These are phyloP conservation scores for Colletotrichum echinochloae DNA, from an alignment of 2,329 filamentous ascomycete species.

Conservation along the genomic window DNA sequence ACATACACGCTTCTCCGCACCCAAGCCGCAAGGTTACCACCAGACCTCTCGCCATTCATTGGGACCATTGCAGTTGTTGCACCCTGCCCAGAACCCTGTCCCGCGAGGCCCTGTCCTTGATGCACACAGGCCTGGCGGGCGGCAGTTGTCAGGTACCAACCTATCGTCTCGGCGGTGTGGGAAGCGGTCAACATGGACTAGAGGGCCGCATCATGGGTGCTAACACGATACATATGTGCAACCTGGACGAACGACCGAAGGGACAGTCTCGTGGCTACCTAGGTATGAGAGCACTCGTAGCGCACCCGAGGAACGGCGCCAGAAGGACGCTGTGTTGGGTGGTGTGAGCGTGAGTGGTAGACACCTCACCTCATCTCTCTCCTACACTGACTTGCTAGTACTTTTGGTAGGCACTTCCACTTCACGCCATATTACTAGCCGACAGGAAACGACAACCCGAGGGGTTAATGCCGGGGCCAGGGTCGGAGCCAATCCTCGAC, in stretches of 20 bases:
- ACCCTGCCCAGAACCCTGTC: background rate
- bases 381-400: background rate
- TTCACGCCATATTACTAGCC: constrained; percentile 19
- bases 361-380: constrained; percentile 14
- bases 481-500: constrained; percentile 29
- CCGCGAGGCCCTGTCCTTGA: background rate
- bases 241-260: background rate
- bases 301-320: background rate
- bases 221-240: constrained; percentile 29
- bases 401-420: background rate
- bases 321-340: constrained; percentile 4
- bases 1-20: background rate
- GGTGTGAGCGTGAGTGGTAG: constrained; percentile 21
- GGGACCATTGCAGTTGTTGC: background rate
- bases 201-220: constrained; percentile 9
- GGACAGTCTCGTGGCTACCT: background rate
- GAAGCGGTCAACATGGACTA: constrained; percentile 22
- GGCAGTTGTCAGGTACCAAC: constrained; percentile 23
- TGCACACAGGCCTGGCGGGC: background rate
- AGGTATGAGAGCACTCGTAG: constrained; percentile 1
- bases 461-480: constrained; percentile 28
- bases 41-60: background rate
- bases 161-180: constrained; percentile 33
- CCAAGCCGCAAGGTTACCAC: background rate
- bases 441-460: constrained; percentile 31